A percentile compares a stretch with the other conserved stretches of the same genome.
Evolutionary conservation across 2,329 filamentous ascomycete species (phyloP).

Genomic region (Fusarium incarnatum): DNA sequence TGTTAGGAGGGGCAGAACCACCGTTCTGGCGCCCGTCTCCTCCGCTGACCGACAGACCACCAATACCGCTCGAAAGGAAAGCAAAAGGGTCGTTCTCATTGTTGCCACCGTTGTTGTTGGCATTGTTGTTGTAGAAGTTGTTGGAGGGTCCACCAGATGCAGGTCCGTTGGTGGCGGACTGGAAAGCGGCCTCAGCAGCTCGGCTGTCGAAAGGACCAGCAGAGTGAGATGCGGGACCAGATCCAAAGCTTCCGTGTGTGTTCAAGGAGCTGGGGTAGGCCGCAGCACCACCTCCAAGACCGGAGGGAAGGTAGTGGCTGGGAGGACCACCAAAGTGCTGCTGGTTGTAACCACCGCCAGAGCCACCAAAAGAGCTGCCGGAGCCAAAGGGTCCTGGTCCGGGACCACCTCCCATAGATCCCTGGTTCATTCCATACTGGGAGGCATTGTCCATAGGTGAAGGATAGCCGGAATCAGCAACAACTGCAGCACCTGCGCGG

Average conservation of each 20-base stretch:
- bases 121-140: slow-evolving; percentile 64
- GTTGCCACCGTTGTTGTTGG: slow-evolving; percentile 73
- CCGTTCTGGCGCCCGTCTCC: slow-evolving; percentile 73
- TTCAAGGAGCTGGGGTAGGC: slow-evolving; percentile 82
- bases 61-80: slow-evolving; percentile 80
- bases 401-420: slow-evolving; percentile 85
- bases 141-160: slow-evolving; percentile 77
- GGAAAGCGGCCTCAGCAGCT: slow-evolving; percentile 93
- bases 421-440: slow-evolving; percentile 86
- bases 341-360: slow-evolving; percentile 74
- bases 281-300: slow-evolving; percentile 77
- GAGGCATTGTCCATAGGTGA: slow-evolving; percentile 89
- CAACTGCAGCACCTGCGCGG: slow-evolving; percentile 91
- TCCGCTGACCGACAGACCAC: slow-evolving; percentile 77
- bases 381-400: slow-evolving; percentile 82
- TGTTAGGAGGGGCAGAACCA: slow-evolving; percentile 65
- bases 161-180: slow-evolving; percentile 84
- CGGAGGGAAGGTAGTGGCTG: slow-evolving; percentile 90
- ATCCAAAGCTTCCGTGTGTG: slow-evolving; percentile 76
- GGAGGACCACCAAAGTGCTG: slow-evolving; percentile 90
- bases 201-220: slow-evolving; percentile 92
- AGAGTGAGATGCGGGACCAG: slow-evolving; percentile 81
- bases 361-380: slow-evolving; percentile 73
- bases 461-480: slow-evolving; percentile 92
- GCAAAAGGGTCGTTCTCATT: slow-evolving; percentile 81